Conservation (phyloP, 257 asterid species). For the Gentiana straminea region DNA sequence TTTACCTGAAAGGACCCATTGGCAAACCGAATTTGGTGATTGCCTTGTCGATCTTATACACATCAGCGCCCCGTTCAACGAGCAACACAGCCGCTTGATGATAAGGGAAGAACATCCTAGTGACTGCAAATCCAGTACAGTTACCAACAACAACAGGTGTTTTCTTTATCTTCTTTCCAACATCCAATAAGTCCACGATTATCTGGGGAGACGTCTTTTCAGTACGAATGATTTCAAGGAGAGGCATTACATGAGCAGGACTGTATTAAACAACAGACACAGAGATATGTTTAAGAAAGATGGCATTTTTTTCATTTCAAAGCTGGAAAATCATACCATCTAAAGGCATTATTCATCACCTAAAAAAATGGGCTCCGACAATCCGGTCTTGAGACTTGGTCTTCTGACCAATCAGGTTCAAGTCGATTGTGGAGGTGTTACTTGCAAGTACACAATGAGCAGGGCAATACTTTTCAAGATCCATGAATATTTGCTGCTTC, state of each 20-base stretch:
- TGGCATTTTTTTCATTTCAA: not conserved
- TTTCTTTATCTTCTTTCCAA: slow-evolving; percentile 85
- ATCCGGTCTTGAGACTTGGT: slow-evolving; percentile 77
- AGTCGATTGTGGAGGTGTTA: slow-evolving; percentile 88
- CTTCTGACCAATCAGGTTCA: slow-evolving; percentile 70
- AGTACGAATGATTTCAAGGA: slow-evolving; percentile 84
- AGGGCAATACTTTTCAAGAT: slow-evolving; percentile 77
- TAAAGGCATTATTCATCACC: slow-evolving; percentile 24
- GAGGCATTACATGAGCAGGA: slow-evolving; percentile 99
- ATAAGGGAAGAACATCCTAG: slow-evolving; percentile 91
- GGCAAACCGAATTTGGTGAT: slow-evolving; percentile 93
- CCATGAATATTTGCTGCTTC: slow-evolving; percentile 86
- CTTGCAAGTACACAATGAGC: slow-evolving; percentile 90
- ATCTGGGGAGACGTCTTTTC: slow-evolving; percentile 79
- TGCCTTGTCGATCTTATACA: slow-evolving; percentile 63
- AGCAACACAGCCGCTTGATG: slow-evolving; percentile 82
- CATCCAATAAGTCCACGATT: slow-evolving; percentile 71
- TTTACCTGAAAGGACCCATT: slow-evolving; percentile 94
- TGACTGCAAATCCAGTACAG: slow-evolving; percentile 97
- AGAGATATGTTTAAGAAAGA: not conserved
- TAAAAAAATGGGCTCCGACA: slow-evolving; percentile 95
- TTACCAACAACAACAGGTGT: slow-evolving; percentile 95
- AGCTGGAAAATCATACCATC: too few relatives aligned
- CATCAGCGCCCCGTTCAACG: slow-evolving; percentile 79
- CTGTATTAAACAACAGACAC: slow-evolving; percentile 30